Percentiles rank a stretch among this genome's conserved stretches.
phyloP scores from a whole-genome alignment of 495 filamentous ascomycete species.

The Daldinia concentrica region DNA sequence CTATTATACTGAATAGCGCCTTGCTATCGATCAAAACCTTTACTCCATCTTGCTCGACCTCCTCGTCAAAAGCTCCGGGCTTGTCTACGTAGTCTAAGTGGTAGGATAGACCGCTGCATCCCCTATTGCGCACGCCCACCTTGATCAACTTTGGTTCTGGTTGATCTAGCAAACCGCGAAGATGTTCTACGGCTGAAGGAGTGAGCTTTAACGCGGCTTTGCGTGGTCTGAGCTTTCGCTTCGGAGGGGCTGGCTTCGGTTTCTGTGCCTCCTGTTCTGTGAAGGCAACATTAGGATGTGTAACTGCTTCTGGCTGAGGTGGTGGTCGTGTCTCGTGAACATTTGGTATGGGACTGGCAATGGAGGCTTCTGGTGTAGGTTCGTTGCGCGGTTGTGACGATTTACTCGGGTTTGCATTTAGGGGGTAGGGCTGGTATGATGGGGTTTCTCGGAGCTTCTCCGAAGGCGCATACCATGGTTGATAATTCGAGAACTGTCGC shows the following conservation, averaged over 20 bases:
- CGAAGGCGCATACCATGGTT: conserved; percentile 60
- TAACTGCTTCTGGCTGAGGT: conserved; percentile 43
- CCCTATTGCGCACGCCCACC: conserved; percentile 91
- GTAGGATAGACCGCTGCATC: conserved; percentile 97
- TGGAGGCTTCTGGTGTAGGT: conserved; percentile 72
- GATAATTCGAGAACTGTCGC: conserved; percentile 72
- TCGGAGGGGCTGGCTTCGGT: conserved; percentile 61
- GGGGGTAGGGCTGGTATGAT: conserved; percentile 77
- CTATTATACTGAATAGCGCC: conserved; percentile 96
- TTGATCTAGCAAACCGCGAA: conserved; percentile 76
- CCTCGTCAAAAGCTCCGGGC: conserved; percentile 85
- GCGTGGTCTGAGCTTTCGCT: conserved; percentile 77
- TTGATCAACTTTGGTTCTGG: conserved; percentile 92
- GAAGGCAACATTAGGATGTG: conserved; percentile 42
- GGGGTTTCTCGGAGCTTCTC: conserved; percentile 77
- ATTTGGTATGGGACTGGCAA: conserved; percentile 64
- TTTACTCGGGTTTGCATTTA: conserved; percentile 65
- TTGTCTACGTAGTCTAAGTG: conserved; percentile 95
- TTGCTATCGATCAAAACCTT: conserved; percentile 97
- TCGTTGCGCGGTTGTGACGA: conserved; percentile 74
- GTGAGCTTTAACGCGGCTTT: conserved; percentile 94
- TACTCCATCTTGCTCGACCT: conserved; percentile 94
- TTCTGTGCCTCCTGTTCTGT: conserved; percentile 74
- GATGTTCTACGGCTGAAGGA: conserved; percentile 75
- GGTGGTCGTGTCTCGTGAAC: conserved; percentile 65